Conservation (phyloP, 2,329 filamentous ascomycete species). For the Nemania sp. region DNA sequence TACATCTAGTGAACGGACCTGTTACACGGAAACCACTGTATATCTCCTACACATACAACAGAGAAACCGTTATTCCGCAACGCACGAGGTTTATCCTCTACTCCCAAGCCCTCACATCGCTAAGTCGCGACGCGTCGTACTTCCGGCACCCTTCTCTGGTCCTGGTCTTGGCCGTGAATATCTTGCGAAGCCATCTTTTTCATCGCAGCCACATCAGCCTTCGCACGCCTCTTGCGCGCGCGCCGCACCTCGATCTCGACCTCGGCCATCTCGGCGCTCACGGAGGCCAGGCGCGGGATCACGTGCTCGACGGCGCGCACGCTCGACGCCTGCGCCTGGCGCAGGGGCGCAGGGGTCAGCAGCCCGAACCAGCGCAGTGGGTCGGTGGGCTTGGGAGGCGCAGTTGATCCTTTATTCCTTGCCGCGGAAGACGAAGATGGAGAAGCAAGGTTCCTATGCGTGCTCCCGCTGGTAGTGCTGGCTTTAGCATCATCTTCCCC, state of each 20-base stretch:
- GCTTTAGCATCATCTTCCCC: neutral
- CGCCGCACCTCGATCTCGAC: conserved; percentile 71
- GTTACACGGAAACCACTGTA: neutral
- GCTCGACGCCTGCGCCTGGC: conserved; percentile 63
- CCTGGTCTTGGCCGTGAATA: conserved; percentile 13
- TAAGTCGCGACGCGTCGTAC: neutral
- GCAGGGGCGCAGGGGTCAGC: conserved; percentile 55
- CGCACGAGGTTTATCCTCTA: neutral
- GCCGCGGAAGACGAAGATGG: neutral
- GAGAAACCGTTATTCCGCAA: neutral
- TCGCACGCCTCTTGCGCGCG: conserved; percentile 58
- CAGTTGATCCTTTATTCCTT: conserved; percentile 21
- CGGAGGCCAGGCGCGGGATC: conserved; percentile 58
- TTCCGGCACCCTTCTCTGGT: neutral
- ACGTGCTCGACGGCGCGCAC: conserved; percentile 58
- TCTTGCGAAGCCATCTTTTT: neutral
- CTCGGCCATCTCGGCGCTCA: conserved; percentile 63
- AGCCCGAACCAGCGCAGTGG: conserved; percentile 64
- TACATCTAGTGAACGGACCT: neutral
- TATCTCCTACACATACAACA: neutral
- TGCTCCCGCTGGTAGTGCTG: neutral
- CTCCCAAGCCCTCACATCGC: neutral
- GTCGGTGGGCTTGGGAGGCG: conserved; percentile 42
- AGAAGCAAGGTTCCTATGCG: conserved; percentile 6
- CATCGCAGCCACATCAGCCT: conserved; percentile 44